Percentiles rank a stretch among this genome's conserved stretches.
phyloP scores from a whole-genome alignment of 441 rosid genomes.

The Populus hybrid region DNA sequence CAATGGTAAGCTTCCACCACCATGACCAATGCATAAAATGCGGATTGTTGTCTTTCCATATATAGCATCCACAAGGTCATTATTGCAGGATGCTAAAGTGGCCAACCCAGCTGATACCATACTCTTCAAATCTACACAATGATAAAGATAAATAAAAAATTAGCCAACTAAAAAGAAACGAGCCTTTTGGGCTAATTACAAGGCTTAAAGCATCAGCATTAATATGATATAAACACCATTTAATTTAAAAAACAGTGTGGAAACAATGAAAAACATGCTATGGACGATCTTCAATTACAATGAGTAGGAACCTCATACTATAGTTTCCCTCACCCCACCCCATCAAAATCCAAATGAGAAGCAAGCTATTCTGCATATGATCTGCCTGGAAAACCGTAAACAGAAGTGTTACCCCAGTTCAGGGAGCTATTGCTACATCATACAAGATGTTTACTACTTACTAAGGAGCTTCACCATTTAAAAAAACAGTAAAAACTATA shows the following conservation, averaged over 20 bases:
- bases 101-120: conserved; percentile 33
- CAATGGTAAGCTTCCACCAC: conserved; percentile 88
- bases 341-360: background rate
- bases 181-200: too few relatives aligned
- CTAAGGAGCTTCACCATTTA: background rate
- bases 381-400: background rate
- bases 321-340: background rate
- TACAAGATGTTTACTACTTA: background rate
- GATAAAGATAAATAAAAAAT: background rate
- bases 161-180: background rate
- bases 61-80: conserved; percentile 4
- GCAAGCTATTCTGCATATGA: background rate
- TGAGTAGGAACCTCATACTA: background rate
- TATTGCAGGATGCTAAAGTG: conserved; percentile 41
- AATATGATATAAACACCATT: too few relatives aligned
- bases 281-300: background rate
- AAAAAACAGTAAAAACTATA: background rate
- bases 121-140: conserved; percentile 18
- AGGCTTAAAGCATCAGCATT: background rate
- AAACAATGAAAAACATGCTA: background rate
- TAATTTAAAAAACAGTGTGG: background rate
- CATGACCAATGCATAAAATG: conserved; percentile 83
- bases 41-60: conserved; percentile 56
- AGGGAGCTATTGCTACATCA: background rate
- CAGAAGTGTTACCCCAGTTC: background rate